Evolutionary conservation across 768 basidiomycete genomes (phyloP), one percentile per base, ranked within the genome.

Genomic region (Tricholoma sp.): DNA sequence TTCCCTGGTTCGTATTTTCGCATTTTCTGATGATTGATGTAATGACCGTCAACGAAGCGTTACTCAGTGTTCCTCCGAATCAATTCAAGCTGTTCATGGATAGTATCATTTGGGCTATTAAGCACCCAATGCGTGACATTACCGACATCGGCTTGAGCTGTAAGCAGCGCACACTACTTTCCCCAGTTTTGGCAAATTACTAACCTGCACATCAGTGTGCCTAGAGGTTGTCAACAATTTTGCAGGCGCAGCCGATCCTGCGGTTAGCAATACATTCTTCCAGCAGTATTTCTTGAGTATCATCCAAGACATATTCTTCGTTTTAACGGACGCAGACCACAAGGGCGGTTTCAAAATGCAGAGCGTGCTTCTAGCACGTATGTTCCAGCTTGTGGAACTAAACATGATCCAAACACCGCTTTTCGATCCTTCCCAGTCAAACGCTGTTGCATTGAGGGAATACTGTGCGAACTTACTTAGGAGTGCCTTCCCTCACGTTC

Each of bases 1-100:
- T 99, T 98, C 89, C 89, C 93, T 67, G 92, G 95, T 49, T 2
- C n/a, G 47, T 93, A 66, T 41, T 11, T 33, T 51, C 31, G 32
- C 29, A 48, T 50, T 36, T 28, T 42, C 34, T 37, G 47, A 47
- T 17, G n/a, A 8, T 39, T n/a, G n/a, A 39, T 52, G 37, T 50
- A 12, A 32, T 57, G 51, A 57, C 50, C 41, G 48, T 56, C 39
- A 56, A 42, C 61, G 53, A 58, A 89, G 94, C 94, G 4, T 75
- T 98, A 47, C 81, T 96, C 55, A 84, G 83, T 28, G 80, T 97
- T 57, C 92, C 94, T 18, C 89, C 94, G 8, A 73, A 80, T 49
- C 92, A 96, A 73, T 98, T 98, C 82, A 98, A 97, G 74, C 75
- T 98, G 58, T 90, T 97, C 72, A 98, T 97, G 85, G 96, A 98